Conservation (phyloP, 345 rosid genomes). For the Melaleuca quinquenervia region DNA sequence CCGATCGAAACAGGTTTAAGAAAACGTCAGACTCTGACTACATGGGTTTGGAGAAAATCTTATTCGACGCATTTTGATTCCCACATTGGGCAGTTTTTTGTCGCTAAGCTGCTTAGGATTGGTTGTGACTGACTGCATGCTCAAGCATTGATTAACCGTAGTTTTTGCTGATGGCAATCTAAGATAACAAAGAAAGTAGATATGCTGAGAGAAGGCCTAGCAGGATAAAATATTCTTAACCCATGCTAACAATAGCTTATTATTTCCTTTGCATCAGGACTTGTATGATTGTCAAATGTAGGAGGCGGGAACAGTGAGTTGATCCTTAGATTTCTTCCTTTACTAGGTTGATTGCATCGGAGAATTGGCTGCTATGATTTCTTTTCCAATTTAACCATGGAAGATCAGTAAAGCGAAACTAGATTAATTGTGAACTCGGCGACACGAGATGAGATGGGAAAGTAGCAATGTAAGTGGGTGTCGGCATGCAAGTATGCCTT, state of each 20-base stretch:
- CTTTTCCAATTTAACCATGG: background rate
- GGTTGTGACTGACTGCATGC: constrained; percentile 7
- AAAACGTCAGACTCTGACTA: background rate
- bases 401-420: background rate
- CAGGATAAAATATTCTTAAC: background rate
- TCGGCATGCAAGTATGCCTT: background rate
- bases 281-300: background rate
- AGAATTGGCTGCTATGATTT: constrained; percentile 10
- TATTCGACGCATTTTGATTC: background rate
- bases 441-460: background rate
- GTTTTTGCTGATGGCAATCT: constrained; percentile 28
- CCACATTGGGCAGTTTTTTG: constrained; percentile 21
- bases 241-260: background rate
- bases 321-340: background rate
- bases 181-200: background rate
- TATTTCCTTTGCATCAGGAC: background rate
- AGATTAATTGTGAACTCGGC: background rate
- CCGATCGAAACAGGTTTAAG: background rate
- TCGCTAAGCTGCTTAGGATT: constrained; percentile 3
- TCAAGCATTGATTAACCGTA: constrained; percentile 17
- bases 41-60: background rate
- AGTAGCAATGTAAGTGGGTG: background rate
- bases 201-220: background rate
- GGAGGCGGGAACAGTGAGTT: constrained; percentile 2
- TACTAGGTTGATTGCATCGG: background rate